Evolutionary conservation across 495 filamentous ascomycete species (phyloP).

Genomic region (Penicillium daleae): DNA sequence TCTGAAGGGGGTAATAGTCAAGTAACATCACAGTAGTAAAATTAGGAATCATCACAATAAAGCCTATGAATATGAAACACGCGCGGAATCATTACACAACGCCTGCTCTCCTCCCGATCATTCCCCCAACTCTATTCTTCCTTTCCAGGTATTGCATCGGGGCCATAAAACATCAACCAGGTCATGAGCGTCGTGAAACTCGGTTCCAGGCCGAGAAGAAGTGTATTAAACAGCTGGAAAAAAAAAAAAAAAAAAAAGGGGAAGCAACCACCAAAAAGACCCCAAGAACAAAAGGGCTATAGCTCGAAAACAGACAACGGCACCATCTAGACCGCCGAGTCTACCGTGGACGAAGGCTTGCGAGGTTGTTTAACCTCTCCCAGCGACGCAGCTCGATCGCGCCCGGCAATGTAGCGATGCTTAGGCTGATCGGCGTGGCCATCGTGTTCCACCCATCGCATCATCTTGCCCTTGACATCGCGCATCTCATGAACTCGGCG

Average conservation of each 20-base stretch:
- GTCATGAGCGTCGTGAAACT: slow-evolving; percentile 31
- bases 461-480: slow-evolving; percentile 47
- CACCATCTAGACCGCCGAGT: slow-evolving; percentile 9
- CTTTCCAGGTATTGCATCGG: background rate
- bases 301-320: background rate
- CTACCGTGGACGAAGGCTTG: background rate
- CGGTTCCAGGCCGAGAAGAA: slow-evolving; percentile 26
- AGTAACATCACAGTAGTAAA: background rate
- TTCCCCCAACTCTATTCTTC: background rate
- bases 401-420: slow-evolving; percentile 18
- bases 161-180: slow-evolving; percentile 6
- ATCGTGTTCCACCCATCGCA: slow-evolving; percentile 44
- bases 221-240: background rate
- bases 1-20: too few species aligned
- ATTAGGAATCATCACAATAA: background rate
- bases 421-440: slow-evolving; percentile 28
- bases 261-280: background rate
- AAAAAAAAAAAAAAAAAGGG: background rate
- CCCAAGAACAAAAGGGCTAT: background rate
- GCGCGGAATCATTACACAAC: background rate
- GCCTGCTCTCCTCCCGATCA: background rate
- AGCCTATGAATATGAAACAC: background rate
- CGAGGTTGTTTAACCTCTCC: slow-evolving; percentile 6
- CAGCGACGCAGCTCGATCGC: slow-evolving; percentile 28
- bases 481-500: slow-evolving; percentile 45